Conservation (phyloP, 2,329 filamentous ascomycete genomes). For the Microascus cirrosus region DNA sequence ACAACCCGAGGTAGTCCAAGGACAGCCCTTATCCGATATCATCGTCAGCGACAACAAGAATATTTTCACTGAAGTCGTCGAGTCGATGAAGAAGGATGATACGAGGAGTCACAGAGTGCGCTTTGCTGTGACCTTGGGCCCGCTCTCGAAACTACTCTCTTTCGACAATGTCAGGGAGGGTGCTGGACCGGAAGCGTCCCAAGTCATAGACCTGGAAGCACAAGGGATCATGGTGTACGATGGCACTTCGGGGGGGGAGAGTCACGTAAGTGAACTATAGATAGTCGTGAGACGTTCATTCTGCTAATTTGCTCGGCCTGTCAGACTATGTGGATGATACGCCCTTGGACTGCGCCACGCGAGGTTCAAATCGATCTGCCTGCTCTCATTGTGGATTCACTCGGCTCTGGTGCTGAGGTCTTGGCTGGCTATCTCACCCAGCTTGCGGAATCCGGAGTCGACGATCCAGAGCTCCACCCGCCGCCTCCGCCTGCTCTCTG, state of each 20-base stretch:
- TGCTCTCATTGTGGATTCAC: slow-evolving; percentile 75
- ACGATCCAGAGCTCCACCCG: slow-evolving; percentile 64
- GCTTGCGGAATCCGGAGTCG: slow-evolving; percentile 71
- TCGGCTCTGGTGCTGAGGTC: slow-evolving; percentile 90
- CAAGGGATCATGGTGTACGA: slow-evolving; percentile 99
- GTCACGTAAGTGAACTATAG: slow-evolving; percentile 59
- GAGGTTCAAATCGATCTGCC: slow-evolving; percentile 96
- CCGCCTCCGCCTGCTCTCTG: slow-evolving; percentile 85
- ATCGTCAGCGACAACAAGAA: slow-evolving; percentile 67
- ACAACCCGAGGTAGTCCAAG: slow-evolving; percentile 58
- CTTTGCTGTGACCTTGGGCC: slow-evolving; percentile 62
- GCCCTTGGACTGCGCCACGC: slow-evolving; percentile 75
- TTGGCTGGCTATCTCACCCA: slow-evolving; percentile 87
- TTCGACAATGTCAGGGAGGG: slow-evolving; percentile 26
- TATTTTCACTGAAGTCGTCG: slow-evolving; percentile 72
- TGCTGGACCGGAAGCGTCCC: slow-evolving; percentile 23
- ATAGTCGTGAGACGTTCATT: not conserved
- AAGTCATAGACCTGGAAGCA: slow-evolving; percentile 71
- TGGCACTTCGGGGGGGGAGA: slow-evolving; percentile 71
- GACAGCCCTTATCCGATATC: slow-evolving; percentile 67
- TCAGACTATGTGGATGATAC: slow-evolving; percentile 99
- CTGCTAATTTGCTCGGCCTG: slow-evolving; percentile 3
- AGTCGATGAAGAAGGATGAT: slow-evolving; percentile 86
- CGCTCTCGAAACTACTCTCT: slow-evolving; percentile 52
- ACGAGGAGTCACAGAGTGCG: slow-evolving; percentile 84